Conservation (phyloP, 225 moss, liverwort and hornwort species). For the Physcomitrium patens region DNA sequence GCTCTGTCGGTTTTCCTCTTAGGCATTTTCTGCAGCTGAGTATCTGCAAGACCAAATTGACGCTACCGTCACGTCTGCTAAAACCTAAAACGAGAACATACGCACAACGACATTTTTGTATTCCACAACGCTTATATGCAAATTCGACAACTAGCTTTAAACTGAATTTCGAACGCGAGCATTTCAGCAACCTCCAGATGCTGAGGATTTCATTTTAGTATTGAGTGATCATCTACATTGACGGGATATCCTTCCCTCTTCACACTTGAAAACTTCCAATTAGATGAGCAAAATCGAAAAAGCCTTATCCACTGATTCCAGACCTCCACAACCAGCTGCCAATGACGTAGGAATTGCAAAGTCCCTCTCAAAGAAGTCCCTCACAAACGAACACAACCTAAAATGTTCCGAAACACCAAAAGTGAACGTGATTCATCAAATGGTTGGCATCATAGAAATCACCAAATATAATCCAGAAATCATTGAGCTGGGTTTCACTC, state of each 20-base stretch:
- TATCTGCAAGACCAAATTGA: constrained; percentile 11
- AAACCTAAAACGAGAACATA: not conserved
- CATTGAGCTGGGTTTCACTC: not conserved
- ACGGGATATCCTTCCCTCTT: not conserved
- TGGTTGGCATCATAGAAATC: not conserved
- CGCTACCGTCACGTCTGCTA: not conserved
- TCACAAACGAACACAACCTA: not conserved
- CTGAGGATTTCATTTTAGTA: not conserved
- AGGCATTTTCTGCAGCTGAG: constrained; percentile 85
- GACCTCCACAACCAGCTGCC: not conserved
- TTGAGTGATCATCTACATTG: not conserved
- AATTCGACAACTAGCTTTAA: not conserved
- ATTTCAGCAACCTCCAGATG: not conserved
- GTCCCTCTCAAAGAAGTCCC: not conserved
- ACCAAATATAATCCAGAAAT: not conserved
- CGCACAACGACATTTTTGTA: not conserved
- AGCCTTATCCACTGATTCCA: not conserved
- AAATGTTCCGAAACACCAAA: not conserved
- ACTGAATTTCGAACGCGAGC: not conserved
- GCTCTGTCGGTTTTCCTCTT: constrained; percentile 33
- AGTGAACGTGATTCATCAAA: not conserved
- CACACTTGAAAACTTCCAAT: constrained; percentile 13
- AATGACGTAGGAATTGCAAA: not conserved
- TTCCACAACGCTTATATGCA: not conserved
- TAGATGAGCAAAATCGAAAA: not conserved